Conservation (phyloP, 2,329 filamentous ascomycete genomes). For the Apiospora kogelbergensis region DNA sequence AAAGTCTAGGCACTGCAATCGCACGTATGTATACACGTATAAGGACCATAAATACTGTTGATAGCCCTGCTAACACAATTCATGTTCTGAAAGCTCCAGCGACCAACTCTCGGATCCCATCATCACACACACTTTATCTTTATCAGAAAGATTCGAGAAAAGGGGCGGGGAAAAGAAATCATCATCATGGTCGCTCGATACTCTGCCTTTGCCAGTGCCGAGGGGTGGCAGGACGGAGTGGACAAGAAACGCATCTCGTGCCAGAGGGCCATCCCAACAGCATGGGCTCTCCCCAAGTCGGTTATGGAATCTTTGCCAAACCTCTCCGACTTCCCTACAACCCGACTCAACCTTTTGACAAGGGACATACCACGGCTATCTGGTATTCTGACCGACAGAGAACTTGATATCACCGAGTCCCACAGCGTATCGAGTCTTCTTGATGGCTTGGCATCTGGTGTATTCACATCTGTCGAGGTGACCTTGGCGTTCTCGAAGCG, state of each 20-base stretch:
- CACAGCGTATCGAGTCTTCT: neutral
- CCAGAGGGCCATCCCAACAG: neutral
- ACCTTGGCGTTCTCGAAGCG: conserved; percentile 8
- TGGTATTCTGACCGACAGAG: neutral
- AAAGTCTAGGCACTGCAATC: neutral
- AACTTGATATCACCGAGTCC: neutral
- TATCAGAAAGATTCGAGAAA: too few relatives aligned
- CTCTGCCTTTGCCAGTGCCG: neutral
- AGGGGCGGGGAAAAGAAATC: too few relatives aligned
- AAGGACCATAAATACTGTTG: neutral
- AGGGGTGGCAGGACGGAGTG: neutral
- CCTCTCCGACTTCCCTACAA: neutral
- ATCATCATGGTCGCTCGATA: neutral
- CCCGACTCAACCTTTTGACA: neutral
- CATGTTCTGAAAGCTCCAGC: neutral
- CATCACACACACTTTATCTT: too few relatives aligned
- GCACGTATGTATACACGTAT: too few relatives aligned
- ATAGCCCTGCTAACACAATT: neutral
- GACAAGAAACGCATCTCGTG: neutral
- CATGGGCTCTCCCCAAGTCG: neutral
- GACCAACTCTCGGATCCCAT: neutral
- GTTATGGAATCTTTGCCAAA: neutral
- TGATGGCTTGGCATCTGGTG: neutral
- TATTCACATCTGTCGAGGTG: neutral
- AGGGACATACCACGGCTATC: neutral